A percentile compares a stretch with the other conserved stretches of the same genome.
These are phyloP conservation scores for Phytophthora podocarpi DNA, from an alignment of 352 stramenopile genomes.

Conservation along the genomic window DNA sequence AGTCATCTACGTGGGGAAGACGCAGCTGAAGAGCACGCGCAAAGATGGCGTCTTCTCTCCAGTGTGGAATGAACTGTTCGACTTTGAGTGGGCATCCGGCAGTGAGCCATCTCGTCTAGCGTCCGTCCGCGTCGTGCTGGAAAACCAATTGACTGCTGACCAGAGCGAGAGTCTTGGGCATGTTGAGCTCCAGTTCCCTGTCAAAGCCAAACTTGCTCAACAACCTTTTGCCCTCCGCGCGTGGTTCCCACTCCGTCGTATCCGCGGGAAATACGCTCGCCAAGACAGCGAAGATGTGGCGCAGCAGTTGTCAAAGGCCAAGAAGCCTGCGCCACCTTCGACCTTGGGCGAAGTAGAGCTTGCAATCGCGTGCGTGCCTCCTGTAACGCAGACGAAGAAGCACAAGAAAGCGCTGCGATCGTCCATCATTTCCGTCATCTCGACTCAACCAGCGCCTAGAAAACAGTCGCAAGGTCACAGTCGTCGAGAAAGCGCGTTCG, in stretches of 20 bases:
- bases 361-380: conserved; percentile 50
- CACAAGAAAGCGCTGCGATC: conserved; percentile 41
- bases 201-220: conserved; percentile 10
- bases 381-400: conserved; percentile 16
- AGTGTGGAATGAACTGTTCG: conserved; percentile 81
- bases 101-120: conserved; percentile 8
- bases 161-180: conserved; percentile 73
- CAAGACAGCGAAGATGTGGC: conserved; percentile 22
- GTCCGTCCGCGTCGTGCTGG: conserved; percentile 49
- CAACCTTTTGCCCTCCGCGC: conserved; percentile 47
- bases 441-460: conserved; percentile 27
- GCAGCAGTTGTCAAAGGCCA: conserved; percentile 11
- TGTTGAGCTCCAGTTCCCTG: conserved; percentile 48
- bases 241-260: conserved; percentile 57
- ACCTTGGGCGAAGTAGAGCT: conserved; percentile 60
- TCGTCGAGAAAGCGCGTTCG: conserved; percentile 9
- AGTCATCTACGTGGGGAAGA: conserved; percentile 57
- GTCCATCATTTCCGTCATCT: conserved; percentile 58
- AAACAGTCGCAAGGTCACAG: not conserved
- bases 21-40: conserved; percentile 64
- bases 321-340: conserved; percentile 6
- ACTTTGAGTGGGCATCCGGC: conserved; percentile 62
- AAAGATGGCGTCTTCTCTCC: conserved; percentile 69
- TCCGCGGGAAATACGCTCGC: conserved; percentile 31
- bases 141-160: conserved; percentile 71